phyloP scores from a whole-genome alignment of 176 grass and related monocot species.

The Phoenix dactylifera region DNA sequence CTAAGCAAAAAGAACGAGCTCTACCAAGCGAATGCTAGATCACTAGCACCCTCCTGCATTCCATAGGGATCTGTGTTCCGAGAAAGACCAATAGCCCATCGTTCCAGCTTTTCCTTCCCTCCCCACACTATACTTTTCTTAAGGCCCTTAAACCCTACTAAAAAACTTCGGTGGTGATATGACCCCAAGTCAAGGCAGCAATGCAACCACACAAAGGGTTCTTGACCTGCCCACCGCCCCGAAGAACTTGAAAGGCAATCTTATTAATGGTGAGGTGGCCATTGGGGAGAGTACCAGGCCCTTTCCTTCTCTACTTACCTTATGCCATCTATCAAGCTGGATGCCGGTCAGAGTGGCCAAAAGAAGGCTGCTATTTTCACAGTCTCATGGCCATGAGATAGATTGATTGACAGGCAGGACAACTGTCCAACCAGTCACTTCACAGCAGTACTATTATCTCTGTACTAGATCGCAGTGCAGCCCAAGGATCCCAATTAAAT shows the following conservation, averaged over 20 bases:
- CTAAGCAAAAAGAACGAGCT: constrained; percentile 26
- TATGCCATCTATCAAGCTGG: constrained; percentile 17
- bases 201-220: too few species aligned
- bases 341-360: constrained; percentile 24
- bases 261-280: constrained; percentile 32
- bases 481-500: constrained; percentile 11
- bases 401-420: constrained; percentile 34
- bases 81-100: constrained; percentile 28
- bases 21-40: constrained; percentile 12
- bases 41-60: constrained; percentile 9
- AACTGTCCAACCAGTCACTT: constrained; percentile 51
- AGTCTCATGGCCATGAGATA: constrained; percentile 26
- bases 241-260: constrained; percentile 12
- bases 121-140: constrained; percentile 15
- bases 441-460: constrained; percentile 14
- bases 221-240: background rate
- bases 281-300: constrained; percentile 18
- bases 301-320: background rate
- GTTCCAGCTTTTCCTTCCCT: constrained; percentile 3
- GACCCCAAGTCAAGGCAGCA: background rate
- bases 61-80: constrained; percentile 48
- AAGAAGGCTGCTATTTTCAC: constrained; percentile 38
- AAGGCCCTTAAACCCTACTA: constrained; percentile 25
- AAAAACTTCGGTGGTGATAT: constrained; percentile 7
- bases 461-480: constrained; percentile 31